These are phyloP conservation scores for Aureobasidium sp. DNA, from an alignment of 2,329 filamentous ascomycete genomes.

Conservation along the genomic window DNA sequence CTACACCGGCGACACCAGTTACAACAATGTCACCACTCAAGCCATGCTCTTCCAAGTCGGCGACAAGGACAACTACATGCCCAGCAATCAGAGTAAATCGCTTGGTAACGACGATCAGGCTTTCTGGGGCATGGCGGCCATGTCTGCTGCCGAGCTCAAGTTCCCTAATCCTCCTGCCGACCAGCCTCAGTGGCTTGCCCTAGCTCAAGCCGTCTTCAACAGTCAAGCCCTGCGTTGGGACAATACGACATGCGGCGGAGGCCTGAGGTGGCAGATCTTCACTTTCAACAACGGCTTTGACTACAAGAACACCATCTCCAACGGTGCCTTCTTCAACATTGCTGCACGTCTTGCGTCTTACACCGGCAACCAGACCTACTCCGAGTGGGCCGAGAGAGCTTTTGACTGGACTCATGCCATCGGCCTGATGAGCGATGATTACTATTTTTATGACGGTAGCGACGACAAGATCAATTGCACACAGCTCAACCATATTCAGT, in stretches of 20 bases:
- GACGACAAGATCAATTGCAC: conserved; percentile 38
- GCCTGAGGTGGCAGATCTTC: conserved; percentile 34
- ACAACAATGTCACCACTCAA: conserved; percentile 51
- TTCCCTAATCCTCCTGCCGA: conserved; percentile 34
- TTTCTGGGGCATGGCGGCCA: conserved; percentile 50
- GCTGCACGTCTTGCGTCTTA: conserved; percentile 35
- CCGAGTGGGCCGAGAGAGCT: conserved; percentile 51
- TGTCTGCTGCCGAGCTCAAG: conserved; percentile 47
- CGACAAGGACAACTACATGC: conserved; percentile 52
- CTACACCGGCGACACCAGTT: conserved; percentile 55
- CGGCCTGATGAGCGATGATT: conserved; percentile 48
- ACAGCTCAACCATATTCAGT: conserved; percentile 38
- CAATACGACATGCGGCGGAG: conserved; percentile 29
- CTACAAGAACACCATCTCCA: conserved; percentile 52
- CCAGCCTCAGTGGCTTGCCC: conserved; percentile 37
- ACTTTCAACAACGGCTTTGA: conserved; percentile 43
- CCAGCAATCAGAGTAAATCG: conserved; percentile 31
- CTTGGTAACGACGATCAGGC: conserved; percentile 48
- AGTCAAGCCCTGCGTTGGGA: conserved; percentile 32
- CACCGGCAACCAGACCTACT: conserved; percentile 45
- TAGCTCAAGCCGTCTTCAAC: conserved; percentile 37
- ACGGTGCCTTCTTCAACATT: conserved; percentile 45
- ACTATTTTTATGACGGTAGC: conserved; percentile 40
- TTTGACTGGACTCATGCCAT: conserved; percentile 35
- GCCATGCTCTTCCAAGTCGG: conserved; percentile 53